Base-by-base conservation (phyloP, 345 rosid species). In the Linum lewisii region DNA sequence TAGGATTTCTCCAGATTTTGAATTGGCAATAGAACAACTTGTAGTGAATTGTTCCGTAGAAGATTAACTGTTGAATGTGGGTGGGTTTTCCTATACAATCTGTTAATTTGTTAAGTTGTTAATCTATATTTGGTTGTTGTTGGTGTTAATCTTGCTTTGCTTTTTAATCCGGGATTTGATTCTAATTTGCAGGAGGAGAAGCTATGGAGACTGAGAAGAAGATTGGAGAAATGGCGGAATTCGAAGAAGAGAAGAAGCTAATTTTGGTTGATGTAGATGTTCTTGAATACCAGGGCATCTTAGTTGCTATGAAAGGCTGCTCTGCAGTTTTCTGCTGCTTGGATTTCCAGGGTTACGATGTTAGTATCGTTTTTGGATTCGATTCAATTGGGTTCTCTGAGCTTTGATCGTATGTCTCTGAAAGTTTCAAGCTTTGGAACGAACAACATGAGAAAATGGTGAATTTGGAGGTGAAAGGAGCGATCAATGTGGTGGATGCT, bases 381-480 rank as follows among this genome's bases (percentile, higher is more conserved):
- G n/a, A n/a, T n/a, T n/a, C n/a, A 38, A 10, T 15, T 8, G 11
- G 11, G 2, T 38, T 9, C 2, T 8, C 9, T 38, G 2, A 38
- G 45, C 3, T 38, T 38, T 38, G 16, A 38, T 9, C 2, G 14
- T 2, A 20, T 54, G 21, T 26, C 9, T 16, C 14, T n/a, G n/a
- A n/a, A n/a, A n/a, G n/a, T n/a, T n/a, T n/a, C 32, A 26, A 26
- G 3, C 21, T 13, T 57, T 6, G 0, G 20, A 1, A 11, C 9
- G 1, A 24, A 7, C 13, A 25, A 52, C 60, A 90, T 84, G 95
- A 87, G 45, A 57, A 66, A 9, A 71, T 62, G 63, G 84, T 66
- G 62, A 88, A 90, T 76, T 62, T 79, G 78, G 97, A 90, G 63
- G 90, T 81, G 13, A 82, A 93, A 71, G 95, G 90, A 71, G 93